Evolutionary conservation across 2,329 filamentous ascomycete genomes (phyloP).

Genomic region (Neofusicoccum sp.): DNA sequence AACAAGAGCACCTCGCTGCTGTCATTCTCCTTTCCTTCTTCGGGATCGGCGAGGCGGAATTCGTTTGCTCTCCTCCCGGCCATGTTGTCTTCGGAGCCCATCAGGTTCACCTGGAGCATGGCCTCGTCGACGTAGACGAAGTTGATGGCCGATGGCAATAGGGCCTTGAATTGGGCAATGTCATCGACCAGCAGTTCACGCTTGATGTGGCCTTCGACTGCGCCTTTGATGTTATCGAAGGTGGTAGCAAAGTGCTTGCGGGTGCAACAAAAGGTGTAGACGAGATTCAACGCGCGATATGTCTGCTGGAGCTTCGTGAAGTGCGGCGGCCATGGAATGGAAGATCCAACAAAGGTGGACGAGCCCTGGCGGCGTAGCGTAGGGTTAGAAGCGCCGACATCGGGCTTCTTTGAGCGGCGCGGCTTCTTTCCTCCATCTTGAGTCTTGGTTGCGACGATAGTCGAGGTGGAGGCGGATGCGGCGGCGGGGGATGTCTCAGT

Average conservation of each 20-base stretch:
- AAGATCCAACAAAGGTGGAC: constrained; percentile 54
- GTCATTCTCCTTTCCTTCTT: constrained; percentile 41
- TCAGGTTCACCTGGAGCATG: constrained; percentile 77
- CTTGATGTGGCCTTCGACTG: constrained; percentile 83
- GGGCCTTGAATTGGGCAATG: constrained; percentile 76
- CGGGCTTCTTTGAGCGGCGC: constrained; percentile 45
- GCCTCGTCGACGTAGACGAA: constrained; percentile 87
- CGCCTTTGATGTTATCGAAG: constrained; percentile 80
- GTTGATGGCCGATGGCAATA: constrained; percentile 76
- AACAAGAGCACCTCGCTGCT: constrained; percentile 78
- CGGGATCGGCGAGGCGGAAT: constrained; percentile 27
- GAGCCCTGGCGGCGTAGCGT: constrained; percentile 47
- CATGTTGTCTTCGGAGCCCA: constrained; percentile 68
- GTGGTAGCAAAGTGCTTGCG: constrained; percentile 91
- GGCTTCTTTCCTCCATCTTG: constrained; percentile 60
- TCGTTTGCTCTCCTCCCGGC: constrained; percentile 59
- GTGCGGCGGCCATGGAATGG: constrained; percentile 71
- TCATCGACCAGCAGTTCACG: constrained; percentile 72
- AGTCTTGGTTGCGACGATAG: constrained; percentile 57
- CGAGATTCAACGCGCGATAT: constrained; percentile 84
- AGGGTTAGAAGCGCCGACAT: constrained; percentile 37
- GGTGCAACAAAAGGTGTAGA: constrained; percentile 93
- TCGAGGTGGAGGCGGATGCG: constrained; percentile 35
- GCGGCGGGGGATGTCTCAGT: constrained; percentile 5
- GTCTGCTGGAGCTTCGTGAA: constrained; percentile 75